Percentiles rank a stretch among this genome's conserved stretches.
Evolutionary conservation across 2,329 filamentous ascomycete genomes (phyloP).

Genomic region (Monosporascus sp.): DNA sequence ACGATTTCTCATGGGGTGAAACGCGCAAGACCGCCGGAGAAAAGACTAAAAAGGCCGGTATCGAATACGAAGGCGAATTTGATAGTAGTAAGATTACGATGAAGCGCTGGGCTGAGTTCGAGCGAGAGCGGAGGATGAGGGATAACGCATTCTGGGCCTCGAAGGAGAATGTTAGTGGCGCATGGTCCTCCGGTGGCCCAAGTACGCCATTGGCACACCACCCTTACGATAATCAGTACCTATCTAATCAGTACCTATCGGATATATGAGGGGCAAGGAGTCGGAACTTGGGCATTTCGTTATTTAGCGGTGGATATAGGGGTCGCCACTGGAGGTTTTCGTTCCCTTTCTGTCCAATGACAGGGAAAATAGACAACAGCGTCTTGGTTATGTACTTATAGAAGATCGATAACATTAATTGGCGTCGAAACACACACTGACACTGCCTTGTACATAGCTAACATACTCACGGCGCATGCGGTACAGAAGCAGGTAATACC

Average conservation of each 20-base stretch:
- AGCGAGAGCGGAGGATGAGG: conserved; percentile 55
- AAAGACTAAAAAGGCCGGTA: conserved; percentile 78
- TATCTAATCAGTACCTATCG: conserved; percentile 49
- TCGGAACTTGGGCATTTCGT: conserved; percentile 1
- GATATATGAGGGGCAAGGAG: conserved; percentile 37
- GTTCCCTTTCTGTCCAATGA: background rate
- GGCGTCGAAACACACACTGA: background rate
- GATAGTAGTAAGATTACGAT: conserved; percentile 99
- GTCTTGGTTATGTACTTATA: background rate
- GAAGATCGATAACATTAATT: background rate
- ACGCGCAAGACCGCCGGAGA: conserved; percentile 93
- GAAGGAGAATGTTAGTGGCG: conserved; percentile 44
- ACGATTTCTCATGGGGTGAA: conserved; percentile 99
- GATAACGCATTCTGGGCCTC: conserved; percentile 46
- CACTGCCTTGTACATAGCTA: background rate
- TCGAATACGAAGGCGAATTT: conserved; percentile 91
- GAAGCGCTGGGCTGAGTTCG: conserved; percentile 98
- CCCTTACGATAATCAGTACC: conserved; percentile 50
- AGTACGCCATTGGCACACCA: conserved; percentile 26
- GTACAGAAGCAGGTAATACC: background rate
- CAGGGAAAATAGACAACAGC: background rate
- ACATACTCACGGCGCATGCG: background rate
- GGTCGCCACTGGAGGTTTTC: background rate
- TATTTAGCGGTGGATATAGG: background rate
- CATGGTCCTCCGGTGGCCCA: conserved; percentile 36